A percentile compares a stretch with the other conserved stretches of the same genome.
Evolutionary conservation across 345 rosid genomes (phyloP).

Genomic region (Populus ilicifolia): DNA sequence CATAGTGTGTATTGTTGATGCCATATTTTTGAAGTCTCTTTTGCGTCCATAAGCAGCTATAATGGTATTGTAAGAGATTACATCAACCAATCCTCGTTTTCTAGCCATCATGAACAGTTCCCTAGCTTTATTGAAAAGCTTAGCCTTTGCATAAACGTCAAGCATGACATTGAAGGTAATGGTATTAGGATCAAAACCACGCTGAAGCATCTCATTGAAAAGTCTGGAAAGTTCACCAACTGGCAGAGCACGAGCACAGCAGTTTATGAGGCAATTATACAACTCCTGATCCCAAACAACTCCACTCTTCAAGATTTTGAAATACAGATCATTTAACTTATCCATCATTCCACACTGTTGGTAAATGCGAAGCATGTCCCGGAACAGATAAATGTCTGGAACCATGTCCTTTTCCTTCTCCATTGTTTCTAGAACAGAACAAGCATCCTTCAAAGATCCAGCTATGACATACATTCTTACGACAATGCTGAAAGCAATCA

Average conservation of each 20-base stretch:
- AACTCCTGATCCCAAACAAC: conserved; percentile 81
- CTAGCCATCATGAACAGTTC: conserved; percentile 61
- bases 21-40: conserved; percentile 59
- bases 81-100: conserved; percentile 65
- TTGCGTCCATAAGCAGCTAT: conserved; percentile 69
- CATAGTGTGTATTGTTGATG: conserved; percentile 60
- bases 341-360: conserved; percentile 57
- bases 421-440: conserved; percentile 64
- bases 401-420: conserved; percentile 53
- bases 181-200: conserved; percentile 63
- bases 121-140: conserved; percentile 60
- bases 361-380: conserved; percentile 82
- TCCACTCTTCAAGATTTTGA: conserved; percentile 53
- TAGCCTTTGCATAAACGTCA: conserved; percentile 78
- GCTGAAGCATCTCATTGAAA: conserved; percentile 66
- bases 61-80: conserved; percentile 76
- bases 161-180: conserved; percentile 74
- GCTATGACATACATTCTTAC: conserved; percentile 79
- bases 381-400: conserved; percentile 69
- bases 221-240: conserved; percentile 69
- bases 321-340: conserved; percentile 53
- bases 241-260: conserved; percentile 79
- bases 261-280: conserved; percentile 80
- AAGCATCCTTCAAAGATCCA: conserved; percentile 68
- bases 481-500: conserved; percentile 68